Evolutionary conservation across 73 alveolate genomes (phyloP), one percentile per base, ranked within the genome.

Genomic region (Symbiodinium pilosum): DNA sequence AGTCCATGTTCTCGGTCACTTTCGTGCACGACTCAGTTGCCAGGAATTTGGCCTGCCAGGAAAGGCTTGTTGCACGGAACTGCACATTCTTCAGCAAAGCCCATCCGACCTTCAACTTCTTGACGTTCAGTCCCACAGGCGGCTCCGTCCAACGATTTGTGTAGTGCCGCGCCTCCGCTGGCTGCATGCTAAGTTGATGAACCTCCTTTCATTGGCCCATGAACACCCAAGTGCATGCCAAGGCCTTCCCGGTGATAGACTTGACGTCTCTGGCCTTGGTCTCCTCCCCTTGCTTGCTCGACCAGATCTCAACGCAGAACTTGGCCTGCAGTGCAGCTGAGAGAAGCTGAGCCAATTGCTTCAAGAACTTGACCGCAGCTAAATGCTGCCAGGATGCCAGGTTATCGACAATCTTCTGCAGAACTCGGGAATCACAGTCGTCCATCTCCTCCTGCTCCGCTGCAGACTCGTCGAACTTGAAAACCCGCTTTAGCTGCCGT

Each of bases 131-230:
- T 20, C 98, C 98, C 91, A 93, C 98, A 18, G 98, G 98, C 9
- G 98, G 98, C 92, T 93, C 98, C 38, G 92, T 44, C 98, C 98
- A 93, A 2, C 98, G 98, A 38, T 93, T 93, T 20, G 92, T 77
- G 93, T 93, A 93, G 93, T 93, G 98, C 47, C 97, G 87, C 26
- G 84, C 93, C 98, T n/a, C 75, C 94, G 39, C 8, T 42, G 42
- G 26, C 51, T 3, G 36, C 54, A 51, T 75, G 52, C 20, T 8
- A 24, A 32, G 24, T 38, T 2, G 39, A n/a, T n/a, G n/a, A n/a
- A 30, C 41, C 18, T 2, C 42, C 16, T 11, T 21, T 5, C 28
- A 16, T 32, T 69, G 40, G 41, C 40, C 16, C 32, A 30, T 69
- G 84, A 69, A n/a, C n/a, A n/a, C n/a, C n/a, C 16, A 28, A 7